A percentile compares a stretch with the other conserved stretches of the same genome.
phyloP scores from a whole-genome alignment of 192 early-diverging fungal genomes.

The Backusella tarrabulga region DNA sequence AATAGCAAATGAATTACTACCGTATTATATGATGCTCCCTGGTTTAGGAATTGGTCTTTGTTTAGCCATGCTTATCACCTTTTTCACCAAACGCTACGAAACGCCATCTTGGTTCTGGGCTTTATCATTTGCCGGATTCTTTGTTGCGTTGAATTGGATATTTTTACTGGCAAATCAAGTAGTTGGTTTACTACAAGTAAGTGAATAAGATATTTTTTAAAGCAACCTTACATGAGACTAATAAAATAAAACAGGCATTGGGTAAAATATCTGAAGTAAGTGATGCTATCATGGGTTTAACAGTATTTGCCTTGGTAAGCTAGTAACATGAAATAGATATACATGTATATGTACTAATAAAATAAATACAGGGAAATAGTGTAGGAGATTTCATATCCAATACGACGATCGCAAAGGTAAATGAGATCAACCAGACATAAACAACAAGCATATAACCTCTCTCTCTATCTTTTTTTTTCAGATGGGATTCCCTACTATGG shows the following conservation, averaged over 20 bases:
- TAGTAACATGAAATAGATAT: neutral
- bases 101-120: conserved; percentile 42
- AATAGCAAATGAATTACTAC: conserved; percentile 23
- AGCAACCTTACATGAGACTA: neutral
- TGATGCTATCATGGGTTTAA: conserved; percentile 78
- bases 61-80: conserved; percentile 25
- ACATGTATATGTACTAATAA: neutral
- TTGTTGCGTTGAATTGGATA: conserved; percentile 79
- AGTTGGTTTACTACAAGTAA: conserved; percentile 73
- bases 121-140: conserved; percentile 67
- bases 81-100: conserved; percentile 30
- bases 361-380: conserved; percentile 60
- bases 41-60: conserved; percentile 33
- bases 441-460: neutral
- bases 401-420: conserved; percentile 73
- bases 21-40: conserved; percentile 17
- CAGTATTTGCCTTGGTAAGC: conserved; percentile 79
- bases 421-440: neutral
- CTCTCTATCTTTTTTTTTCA: conserved; percentile 15
- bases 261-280: conserved; percentile 74
- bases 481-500: conserved; percentile 96
- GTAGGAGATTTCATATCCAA: conserved; percentile 91
- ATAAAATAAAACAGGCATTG: conserved; percentile 43
- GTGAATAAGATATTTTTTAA: neutral
- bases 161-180: conserved; percentile 88